These are phyloP conservation scores for Yarrowia divulgata DNA, from an alignment of 805 yeast genomes.

Conservation along the genomic window DNA sequence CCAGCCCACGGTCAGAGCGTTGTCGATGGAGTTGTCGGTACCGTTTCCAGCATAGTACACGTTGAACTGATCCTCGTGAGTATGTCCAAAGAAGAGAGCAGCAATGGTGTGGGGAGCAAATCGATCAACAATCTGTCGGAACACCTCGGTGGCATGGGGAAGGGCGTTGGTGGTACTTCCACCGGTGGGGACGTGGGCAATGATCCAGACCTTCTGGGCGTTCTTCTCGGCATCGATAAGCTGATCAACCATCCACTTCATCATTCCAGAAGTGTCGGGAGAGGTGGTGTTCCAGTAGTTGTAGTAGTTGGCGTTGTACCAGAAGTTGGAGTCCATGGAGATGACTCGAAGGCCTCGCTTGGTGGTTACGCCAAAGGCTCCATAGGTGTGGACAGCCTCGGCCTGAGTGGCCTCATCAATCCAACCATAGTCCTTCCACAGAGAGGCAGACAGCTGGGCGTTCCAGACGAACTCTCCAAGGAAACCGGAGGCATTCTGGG, in stretches of 20 bases:
- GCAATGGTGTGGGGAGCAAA: slow-evolving; percentile 74
- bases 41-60: slow-evolving; percentile 62
- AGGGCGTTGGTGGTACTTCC: slow-evolving; percentile 59
- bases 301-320: slow-evolving; percentile 69
- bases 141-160: slow-evolving; percentile 65
- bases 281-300: slow-evolving; percentile 57
- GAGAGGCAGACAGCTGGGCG: slow-evolving; percentile 57
- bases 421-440: slow-evolving; percentile 61
- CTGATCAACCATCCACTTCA: slow-evolving; percentile 67
- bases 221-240: slow-evolving; percentile 63
- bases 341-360: slow-evolving; percentile 64
- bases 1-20: slow-evolving; percentile 66
- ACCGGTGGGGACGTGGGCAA: slow-evolving; percentile 69
- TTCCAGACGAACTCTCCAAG: slow-evolving; percentile 57
- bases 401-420: slow-evolving; percentile 49
- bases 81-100: slow-evolving; percentile 73
- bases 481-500: slow-evolving; percentile 59
- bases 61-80: slow-evolving; percentile 72
- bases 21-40: slow-evolving; percentile 50
- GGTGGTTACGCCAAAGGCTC: slow-evolving; percentile 67
- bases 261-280: slow-evolving; percentile 68
- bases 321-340: slow-evolving; percentile 70
- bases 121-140: slow-evolving; percentile 65
- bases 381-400: slow-evolving; percentile 55
- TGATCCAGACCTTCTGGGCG: slow-evolving; percentile 74